Percentiles rank a stretch among this genome's conserved stretches.
Conservation (phyloP, 106 monocot genomes). For the Acorus calamus region DNA sequence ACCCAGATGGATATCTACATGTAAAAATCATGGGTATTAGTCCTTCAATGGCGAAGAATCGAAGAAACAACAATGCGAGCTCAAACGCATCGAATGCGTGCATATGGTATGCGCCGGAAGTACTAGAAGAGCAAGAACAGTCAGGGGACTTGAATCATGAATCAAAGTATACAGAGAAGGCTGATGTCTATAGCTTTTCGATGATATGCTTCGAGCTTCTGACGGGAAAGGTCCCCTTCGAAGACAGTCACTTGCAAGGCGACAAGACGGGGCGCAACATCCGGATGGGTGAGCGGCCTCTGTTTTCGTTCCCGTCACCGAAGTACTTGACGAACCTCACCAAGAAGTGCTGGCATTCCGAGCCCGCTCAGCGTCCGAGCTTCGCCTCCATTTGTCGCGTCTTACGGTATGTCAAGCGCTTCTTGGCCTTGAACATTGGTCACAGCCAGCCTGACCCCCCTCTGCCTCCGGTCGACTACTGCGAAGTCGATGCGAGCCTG, state of each 20-base stretch:
- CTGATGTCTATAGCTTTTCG: conserved; percentile 61
- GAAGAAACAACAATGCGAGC: conserved; percentile 13
- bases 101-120: conserved; percentile 69
- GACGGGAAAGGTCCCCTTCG: conserved; percentile 68
- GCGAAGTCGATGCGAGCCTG: conserved; percentile 50
- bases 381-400: conserved; percentile 73
- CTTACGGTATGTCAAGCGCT: conserved; percentile 64
- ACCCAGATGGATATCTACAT: conserved; percentile 39
- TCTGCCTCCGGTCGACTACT: conserved; percentile 39
- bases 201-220: conserved; percentile 62
- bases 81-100: conserved; percentile 13
- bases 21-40: conserved; percentile 31
- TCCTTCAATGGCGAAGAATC: conserved; percentile 13
- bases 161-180: conserved; percentile 46
- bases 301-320: conserved; percentile 65
- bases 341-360: conserved; percentile 73
- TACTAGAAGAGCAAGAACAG: conserved; percentile 27
- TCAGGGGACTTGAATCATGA: not conserved
- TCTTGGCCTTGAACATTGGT: conserved; percentile 54
- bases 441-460: conserved; percentile 26
- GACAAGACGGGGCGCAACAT: conserved; percentile 87
- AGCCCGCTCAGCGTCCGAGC: conserved; percentile 56
- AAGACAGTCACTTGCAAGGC: conserved; percentile 75
- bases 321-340: conserved; percentile 69
- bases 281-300: conserved; percentile 56